A percentile compares a stretch with the other conserved stretches of the same genome.
phyloP scores from a whole-genome alignment of 768 basidiomycete genomes.

The Paxillus rubicundulus region DNA sequence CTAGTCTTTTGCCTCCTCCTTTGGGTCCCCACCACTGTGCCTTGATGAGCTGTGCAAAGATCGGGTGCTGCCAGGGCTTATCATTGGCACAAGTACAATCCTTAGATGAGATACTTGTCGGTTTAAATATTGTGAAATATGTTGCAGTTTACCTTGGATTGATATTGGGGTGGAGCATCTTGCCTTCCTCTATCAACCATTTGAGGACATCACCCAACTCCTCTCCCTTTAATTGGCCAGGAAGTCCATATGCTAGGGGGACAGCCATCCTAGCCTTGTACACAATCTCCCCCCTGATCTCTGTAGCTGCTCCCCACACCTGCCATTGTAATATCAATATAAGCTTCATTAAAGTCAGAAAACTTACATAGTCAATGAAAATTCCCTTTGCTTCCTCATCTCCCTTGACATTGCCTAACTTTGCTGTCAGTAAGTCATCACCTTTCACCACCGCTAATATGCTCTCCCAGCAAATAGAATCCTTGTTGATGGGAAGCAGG shows the following conservation, averaged over 20 bases:
- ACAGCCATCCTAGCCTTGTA: not conserved
- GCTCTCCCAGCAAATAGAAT: not conserved
- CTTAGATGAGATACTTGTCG: not conserved
- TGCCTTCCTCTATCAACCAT: not conserved
- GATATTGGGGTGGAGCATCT: not conserved
- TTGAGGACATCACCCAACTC: not conserved
- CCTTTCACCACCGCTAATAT: not conserved
- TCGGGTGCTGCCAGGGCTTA: not conserved
- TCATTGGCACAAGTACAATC: not conserved
- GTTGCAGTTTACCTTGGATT: not conserved
- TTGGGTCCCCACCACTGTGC: not conserved
- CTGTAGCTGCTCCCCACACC: not conserved
- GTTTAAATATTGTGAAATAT: not conserved
- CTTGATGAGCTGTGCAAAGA: not conserved
- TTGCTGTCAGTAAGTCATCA: not conserved
- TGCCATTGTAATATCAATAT: not conserved
- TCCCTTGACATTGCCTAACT: not conserved
- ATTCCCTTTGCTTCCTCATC: not conserved
- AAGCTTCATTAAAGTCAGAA: not conserved
- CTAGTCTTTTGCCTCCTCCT: not conserved
- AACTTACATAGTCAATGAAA: not conserved
- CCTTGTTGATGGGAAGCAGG: not conserved
- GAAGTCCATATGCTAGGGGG: not conserved
- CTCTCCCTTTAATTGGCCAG: not conserved
- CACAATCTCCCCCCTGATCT: not conserved